Evolutionary conservation across 2,329 filamentous ascomycete species (phyloP).

Genomic region (Dichotomopilus funicola): DNA sequence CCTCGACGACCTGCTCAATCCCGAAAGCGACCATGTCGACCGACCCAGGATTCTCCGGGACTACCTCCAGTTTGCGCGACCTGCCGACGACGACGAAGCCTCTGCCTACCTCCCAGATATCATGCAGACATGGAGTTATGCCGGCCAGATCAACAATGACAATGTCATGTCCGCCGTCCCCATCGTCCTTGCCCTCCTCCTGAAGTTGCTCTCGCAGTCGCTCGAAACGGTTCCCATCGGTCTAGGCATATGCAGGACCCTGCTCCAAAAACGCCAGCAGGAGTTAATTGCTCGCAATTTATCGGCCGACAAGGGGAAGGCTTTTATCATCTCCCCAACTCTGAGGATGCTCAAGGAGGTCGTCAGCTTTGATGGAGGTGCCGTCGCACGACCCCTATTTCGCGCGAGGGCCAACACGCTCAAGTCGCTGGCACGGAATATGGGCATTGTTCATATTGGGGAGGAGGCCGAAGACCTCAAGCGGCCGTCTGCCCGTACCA

Average conservation of each 20-base stretch:
- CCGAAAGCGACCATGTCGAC: slow-evolving; percentile 41
- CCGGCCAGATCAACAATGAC: slow-evolving; percentile 72
- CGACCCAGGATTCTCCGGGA: slow-evolving; percentile 58
- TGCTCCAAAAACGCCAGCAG: slow-evolving; percentile 74
- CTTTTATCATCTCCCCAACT: slow-evolving; percentile 82
- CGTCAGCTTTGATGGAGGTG: slow-evolving; percentile 79
- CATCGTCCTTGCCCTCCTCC: slow-evolving; percentile 72
- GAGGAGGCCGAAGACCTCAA: slow-evolving; percentile 58
- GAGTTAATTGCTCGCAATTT: slow-evolving; percentile 75
- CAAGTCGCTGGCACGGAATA: slow-evolving; percentile 71
- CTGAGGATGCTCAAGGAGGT: slow-evolving; percentile 80
- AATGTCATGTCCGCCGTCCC: slow-evolving; percentile 72
- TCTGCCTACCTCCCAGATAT: slow-evolving; percentile 67
- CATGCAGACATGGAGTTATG: slow-evolving; percentile 83
- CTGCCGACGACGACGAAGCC: slow-evolving; percentile 48
- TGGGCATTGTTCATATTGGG: slow-evolving; percentile 60
- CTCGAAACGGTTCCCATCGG: slow-evolving; percentile 71
- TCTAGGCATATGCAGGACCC: slow-evolving; percentile 68
- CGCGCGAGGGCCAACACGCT: slow-evolving; percentile 71
- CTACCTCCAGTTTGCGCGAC: slow-evolving; percentile 56
- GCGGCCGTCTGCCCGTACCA: slow-evolving; percentile 74
- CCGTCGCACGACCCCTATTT: slow-evolving; percentile 70
- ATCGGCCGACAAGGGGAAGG: slow-evolving; percentile 73
- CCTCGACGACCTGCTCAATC: slow-evolving; percentile 57
- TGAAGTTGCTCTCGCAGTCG: slow-evolving; percentile 68